Evolutionary conservation across 176 grass and related monocot genomes (phyloP).

Genomic region (Eragrostis nindensis): DNA sequence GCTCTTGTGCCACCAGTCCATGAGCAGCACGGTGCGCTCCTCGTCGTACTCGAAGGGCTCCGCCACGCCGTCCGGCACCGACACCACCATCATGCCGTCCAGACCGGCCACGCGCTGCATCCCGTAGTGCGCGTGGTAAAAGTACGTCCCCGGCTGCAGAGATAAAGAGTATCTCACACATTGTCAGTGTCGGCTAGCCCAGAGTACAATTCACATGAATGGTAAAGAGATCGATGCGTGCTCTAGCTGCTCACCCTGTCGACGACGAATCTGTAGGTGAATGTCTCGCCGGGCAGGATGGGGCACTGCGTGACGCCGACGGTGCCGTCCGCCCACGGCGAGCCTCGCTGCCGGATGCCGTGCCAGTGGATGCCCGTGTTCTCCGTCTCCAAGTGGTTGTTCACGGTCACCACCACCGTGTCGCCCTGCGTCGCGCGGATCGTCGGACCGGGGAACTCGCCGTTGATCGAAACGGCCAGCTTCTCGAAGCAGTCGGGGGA

Average conservation of each 20-base stretch:
- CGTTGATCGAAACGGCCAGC: conserved; percentile 75
- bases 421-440: conserved; percentile 62
- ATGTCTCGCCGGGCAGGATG: conserved; percentile 57
- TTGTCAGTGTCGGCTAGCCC: too few relatives aligned
- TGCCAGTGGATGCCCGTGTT: conserved; percentile 89
- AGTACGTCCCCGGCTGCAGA: conserved; percentile 52
- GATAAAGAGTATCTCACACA: too few relatives aligned
- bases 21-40: conserved; percentile 51
- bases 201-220: too few relatives aligned
- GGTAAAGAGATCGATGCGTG: too few relatives aligned
- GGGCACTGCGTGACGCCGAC: conserved; percentile 78
- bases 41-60: conserved; percentile 66
- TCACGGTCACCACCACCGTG: conserved; percentile 62
- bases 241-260: conserved; percentile 62
- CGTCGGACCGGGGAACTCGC: conserved; percentile 66
- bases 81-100: conserved; percentile 62
- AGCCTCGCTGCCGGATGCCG: conserved; percentile 68
- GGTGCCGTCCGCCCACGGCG: conserved; percentile 69
- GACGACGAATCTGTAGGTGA: conserved; percentile 66
- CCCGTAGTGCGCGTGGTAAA: conserved; percentile 87
- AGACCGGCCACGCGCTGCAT: conserved; percentile 85
- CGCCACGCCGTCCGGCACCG: conserved; percentile 1
- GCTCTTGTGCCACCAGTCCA: conserved; percentile 37
- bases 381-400: conserved; percentile 62
- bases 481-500: conserved; percentile 65